Evolutionary conservation across 768 basidiomycete species (phyloP), one percentile per base, ranked within the genome.

Genomic region (Leccinum rimulosum): DNA sequence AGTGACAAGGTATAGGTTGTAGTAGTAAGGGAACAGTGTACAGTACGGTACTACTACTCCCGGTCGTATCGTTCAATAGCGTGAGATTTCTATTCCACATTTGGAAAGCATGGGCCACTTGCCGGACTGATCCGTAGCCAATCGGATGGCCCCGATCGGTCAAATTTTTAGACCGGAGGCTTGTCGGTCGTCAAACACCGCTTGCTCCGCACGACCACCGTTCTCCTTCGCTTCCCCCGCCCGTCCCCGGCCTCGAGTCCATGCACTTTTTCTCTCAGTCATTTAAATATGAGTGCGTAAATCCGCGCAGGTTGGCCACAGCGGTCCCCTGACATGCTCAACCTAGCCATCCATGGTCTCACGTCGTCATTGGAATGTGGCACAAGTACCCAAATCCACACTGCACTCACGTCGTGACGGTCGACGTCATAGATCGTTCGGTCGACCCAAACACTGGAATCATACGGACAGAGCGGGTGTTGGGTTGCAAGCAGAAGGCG

Each of bases 301-400:
- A 38, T 22, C 0, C 56, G 30, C 8, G n/a, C 51, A 48, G 19
- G 22, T 57, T 54, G 47, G 57, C 58, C 30, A 11, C 53, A 35
- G 27, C 36, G 1, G 30, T 50, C 38, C 51, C 56, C 56, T 57
- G 52, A 66, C 47, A 9, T 19, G 48, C 53, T 22, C 48, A 64
- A 61, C 45, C 50, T 49, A 97, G 94, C 61, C 92, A 94, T 70
- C 82, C 93, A 45, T 95, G 94, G 88, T 82, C 87, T 60, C 92
- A 93, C 77, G 93, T 95, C 65, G 86, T 94, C 61, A 88, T 90
- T 69, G 91, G 91, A 63, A 91, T 96, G 82, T 95, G 93, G 89
- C 87, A 89, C 64, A 97, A 97, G 81, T 97, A 97, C 74, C 95
- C 95, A 54, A 96, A 96, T 73, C 89, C 93, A 55, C 90, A 90